Evolutionary conservation across 176 grass and related monocot species (phyloP), one percentile per base, ranked within the genome.

Genomic region (Hordeum marinum): DNA sequence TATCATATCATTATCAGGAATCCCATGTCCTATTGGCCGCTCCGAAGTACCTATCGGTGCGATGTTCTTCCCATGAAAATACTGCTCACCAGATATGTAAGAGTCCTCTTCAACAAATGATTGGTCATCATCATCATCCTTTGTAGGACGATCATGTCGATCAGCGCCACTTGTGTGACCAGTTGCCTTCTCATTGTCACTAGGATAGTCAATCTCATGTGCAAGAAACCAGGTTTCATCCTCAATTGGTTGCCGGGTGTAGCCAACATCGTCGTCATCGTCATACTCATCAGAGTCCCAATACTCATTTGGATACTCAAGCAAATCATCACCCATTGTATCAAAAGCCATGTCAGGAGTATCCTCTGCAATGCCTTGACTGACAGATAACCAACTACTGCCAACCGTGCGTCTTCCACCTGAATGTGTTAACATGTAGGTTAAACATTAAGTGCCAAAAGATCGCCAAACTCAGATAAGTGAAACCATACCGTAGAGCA

Each of bases 211-310:
- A 82, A 99, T 96, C 68, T 99, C 97, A 77, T 99, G 97, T 37
- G 97, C 94, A 63, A 99, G 82, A 87, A 99, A 99, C 97, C 97
- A 96, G 32, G 93, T 87, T 85, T 99, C 97, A 77, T 99, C 94
- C 82, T 99, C 97, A 82, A 99, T 96, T 78, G 94, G 97, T 75
- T 99, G 97, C 60, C 97, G 81, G 72, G 89, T 96, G 80, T 99
- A 99, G 11, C 97, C 97, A 76, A 99, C 90, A 92, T 96, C 97
- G 2, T 99, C 97, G 6, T 99, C 97, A 7, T 99, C 94, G 1
- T 94, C 92, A 68, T 99, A 99, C 73, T 96, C 91, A 88, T 96
- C 97, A 31, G 97, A 96, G 87, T 99, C 96, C 96, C 96, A 99
- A 72, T 96, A 99, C 64, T 99, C 97, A 87, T 92, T 92, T 86